phyloP scores from a whole-genome alignment of 192 early-diverging fungal species.

The Chytriomyces sp. region DNA sequence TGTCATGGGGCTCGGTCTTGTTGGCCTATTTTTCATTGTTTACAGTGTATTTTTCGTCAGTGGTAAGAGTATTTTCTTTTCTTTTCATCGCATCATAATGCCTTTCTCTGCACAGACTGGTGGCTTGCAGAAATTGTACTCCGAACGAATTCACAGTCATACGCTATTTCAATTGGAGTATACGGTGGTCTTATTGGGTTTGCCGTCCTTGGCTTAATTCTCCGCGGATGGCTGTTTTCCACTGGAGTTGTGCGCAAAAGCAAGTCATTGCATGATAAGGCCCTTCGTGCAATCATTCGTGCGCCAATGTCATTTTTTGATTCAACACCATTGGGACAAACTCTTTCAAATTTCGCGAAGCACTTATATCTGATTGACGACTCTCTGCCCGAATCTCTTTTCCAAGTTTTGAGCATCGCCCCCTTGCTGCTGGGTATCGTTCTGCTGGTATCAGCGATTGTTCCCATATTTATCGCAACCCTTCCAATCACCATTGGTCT shows the following conservation, averaged over 20 bases:
- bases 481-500: conserved; percentile 46
- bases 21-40: conserved; percentile 62
- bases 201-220: conserved; percentile 59
- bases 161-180: conserved; percentile 57
- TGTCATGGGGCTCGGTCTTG: conserved; percentile 38
- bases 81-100: neutral
- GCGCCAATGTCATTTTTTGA: conserved; percentile 68
- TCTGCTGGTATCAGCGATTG: conserved; percentile 62
- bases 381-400: conserved; percentile 54
- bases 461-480: conserved; percentile 67
- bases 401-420: conserved; percentile 59
- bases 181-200: conserved; percentile 61
- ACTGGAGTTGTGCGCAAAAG: conserved; percentile 58
- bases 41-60: conserved; percentile 60
- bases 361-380: conserved; percentile 60
- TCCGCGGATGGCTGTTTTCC: conserved; percentile 60
- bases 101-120: conserved; percentile 37
- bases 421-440: conserved; percentile 61
- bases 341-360: conserved; percentile 60
- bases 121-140: conserved; percentile 35
- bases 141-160: conserved; percentile 21
- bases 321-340: conserved; percentile 62
- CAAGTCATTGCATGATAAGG: conserved; percentile 57
- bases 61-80: conserved; percentile 20
- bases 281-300: conserved; percentile 41